These are phyloP conservation scores for Tagetes erecta DNA, from an alignment of 129 eudicot species.

Conservation along the genomic window DNA sequence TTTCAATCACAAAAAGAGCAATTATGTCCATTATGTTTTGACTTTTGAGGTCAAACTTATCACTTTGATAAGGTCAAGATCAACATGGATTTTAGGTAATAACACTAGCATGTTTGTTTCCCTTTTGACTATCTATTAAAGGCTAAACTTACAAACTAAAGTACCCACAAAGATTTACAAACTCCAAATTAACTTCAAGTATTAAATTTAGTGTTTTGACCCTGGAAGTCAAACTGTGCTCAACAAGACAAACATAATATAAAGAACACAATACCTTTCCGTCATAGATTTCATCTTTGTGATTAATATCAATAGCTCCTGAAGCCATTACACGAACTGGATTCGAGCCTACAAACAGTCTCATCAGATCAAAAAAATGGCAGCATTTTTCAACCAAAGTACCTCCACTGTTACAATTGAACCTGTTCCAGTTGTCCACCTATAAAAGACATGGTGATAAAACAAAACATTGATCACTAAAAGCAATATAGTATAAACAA, in stretches of 20 bases:
- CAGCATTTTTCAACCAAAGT: conserved; percentile 98
- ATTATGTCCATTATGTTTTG: not conserved
- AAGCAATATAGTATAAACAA: not conserved
- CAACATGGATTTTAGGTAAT: not conserved
- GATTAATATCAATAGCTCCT: conserved; percentile 90
- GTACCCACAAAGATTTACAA: not conserved
- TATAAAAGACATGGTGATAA: conserved; percentile 19
- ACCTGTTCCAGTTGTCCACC: conserved; percentile 96
- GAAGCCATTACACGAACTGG: conserved; percentile 98
- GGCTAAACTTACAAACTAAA: not conserved
- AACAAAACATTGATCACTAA: conserved; percentile 11
- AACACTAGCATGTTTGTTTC: not conserved
- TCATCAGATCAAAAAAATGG: conserved; percentile 98
- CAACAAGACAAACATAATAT: not conserved
- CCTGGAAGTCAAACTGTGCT: conserved; percentile 11
- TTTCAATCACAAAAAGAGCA: conserved; percentile 12
- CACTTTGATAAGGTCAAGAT: not conserved
- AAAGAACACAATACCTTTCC: conserved; percentile 63
- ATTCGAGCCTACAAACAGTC: conserved; percentile 82
- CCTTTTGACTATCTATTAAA: not conserved
- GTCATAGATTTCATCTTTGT: conserved; percentile 89
- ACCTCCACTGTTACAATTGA: conserved; percentile 91
- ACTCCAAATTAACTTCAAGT: not conserved
- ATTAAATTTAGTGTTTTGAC: not conserved
- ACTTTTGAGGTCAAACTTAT: conserved; percentile 22